phyloP scores from a whole-genome alignment of 345 rosid species.

The Rubroshorea leprosula region DNA sequence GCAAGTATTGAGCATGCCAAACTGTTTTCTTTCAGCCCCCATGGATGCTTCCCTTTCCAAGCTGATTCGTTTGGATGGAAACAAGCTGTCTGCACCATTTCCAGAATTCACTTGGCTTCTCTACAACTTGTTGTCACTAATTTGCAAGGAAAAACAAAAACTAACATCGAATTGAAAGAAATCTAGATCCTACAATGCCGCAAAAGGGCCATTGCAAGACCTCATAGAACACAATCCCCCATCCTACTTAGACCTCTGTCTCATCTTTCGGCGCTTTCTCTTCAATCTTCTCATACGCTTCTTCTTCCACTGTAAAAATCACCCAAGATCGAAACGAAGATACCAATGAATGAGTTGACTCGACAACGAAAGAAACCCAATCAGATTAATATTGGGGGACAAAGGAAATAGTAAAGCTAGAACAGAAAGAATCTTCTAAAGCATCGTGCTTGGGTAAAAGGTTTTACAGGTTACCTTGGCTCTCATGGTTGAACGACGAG shows the following conservation, averaged over 20 bases:
- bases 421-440: neutral
- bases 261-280: constrained; percentile 8
- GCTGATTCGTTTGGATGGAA: constrained; percentile 22
- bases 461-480: neutral
- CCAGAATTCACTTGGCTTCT: constrained; percentile 24
- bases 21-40: constrained; percentile 27
- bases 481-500: neutral
- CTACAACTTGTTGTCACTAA: constrained; percentile 19
- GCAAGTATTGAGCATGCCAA: constrained; percentile 23
- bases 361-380: neutral
- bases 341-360: no score
- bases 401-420: neutral
- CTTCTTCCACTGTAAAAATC: constrained; percentile 20
- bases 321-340: no score
- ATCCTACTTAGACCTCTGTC: neutral
- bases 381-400: neutral
- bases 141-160: constrained; percentile 10
- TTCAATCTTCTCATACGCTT: constrained; percentile 11
- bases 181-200: neutral
- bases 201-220: no score
- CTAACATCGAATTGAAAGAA: neutral
- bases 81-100: constrained; percentile 20
- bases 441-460: no score
- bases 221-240: neutral
- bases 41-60: constrained; percentile 11